These are phyloP conservation scores for Actinomucor elegans DNA, from an alignment of 371 early-diverging fungal species.

Conservation along the genomic window DNA sequence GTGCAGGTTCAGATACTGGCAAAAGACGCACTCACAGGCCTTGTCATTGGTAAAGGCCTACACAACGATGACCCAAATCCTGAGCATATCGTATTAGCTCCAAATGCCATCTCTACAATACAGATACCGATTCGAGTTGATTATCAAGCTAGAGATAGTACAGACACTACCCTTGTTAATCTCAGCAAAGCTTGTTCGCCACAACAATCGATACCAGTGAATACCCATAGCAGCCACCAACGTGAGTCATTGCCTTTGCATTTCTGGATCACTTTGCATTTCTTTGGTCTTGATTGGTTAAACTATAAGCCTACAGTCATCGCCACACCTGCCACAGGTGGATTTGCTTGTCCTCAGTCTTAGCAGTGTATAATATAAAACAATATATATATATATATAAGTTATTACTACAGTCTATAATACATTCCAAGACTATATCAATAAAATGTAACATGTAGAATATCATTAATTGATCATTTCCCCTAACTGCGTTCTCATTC, in stretches of 20 bases:
- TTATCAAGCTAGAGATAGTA: conserved; percentile 43
- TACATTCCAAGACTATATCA: no score
- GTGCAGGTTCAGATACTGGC: conserved; percentile 29
- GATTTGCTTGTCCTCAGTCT: conserved; percentile 42
- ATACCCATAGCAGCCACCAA: conserved; percentile 6
- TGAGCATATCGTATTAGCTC: conserved; percentile 22
- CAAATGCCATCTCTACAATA: conserved; percentile 34
- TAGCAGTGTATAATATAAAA: no score
- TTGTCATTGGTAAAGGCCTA: conserved; percentile 37
- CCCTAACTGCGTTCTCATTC: not conserved
- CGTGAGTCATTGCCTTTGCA: conserved; percentile 36
- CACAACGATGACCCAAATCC: conserved; percentile 23
- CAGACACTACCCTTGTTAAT: conserved; percentile 39
- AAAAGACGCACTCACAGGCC: conserved; percentile 43
- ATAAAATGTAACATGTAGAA: not conserved
- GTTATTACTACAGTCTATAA: no score
- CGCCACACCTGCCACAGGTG: conserved; percentile 43
- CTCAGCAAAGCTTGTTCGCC: conserved; percentile 35
- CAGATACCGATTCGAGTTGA: conserved; percentile 36
- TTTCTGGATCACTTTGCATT: conserved; percentile 46
- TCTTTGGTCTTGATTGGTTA: conserved; percentile 38
- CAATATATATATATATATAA: no score
- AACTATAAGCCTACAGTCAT: conserved; percentile 46
- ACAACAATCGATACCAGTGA: conserved; percentile 6
- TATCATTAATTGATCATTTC: not conserved